Evolutionary conservation across 345 rosid genomes (phyloP).

Genomic region (Eucalyptus decipiens): DNA sequence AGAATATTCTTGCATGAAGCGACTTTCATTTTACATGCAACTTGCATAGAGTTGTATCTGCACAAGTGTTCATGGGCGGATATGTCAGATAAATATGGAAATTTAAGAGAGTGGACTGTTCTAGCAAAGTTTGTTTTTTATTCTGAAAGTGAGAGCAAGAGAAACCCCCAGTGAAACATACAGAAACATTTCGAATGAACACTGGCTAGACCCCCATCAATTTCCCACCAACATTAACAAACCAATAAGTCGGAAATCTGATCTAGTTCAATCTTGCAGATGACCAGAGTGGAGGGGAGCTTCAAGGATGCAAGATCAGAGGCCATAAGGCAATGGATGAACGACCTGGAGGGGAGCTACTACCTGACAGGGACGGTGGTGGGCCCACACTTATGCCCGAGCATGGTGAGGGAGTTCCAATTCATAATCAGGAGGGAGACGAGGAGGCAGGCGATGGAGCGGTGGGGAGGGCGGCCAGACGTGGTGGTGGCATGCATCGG

Average conservation of each 20-base stretch:
- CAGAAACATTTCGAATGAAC: not conserved
- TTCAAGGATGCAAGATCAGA: conserved; percentile 70
- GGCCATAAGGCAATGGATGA: conserved; percentile 60
- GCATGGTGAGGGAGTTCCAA: conserved; percentile 73
- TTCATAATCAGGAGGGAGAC: conserved; percentile 76
- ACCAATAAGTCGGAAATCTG: not conserved
- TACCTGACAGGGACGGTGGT: conserved; percentile 49
- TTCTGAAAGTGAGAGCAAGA: not conserved
- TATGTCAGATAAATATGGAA: too few relatives aligned
- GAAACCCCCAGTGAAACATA: not conserved
- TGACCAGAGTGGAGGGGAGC: conserved; percentile 37
- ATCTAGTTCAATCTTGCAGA: conserved; percentile 11
- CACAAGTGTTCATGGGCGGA: too few relatives aligned
- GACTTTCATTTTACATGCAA: not conserved
- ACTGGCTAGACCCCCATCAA: not conserved
- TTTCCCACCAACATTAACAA: not conserved
- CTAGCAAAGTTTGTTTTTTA: not conserved
- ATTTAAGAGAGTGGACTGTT: not conserved
- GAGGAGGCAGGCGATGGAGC: conserved; percentile 59
- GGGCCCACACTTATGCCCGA: conserved; percentile 76
- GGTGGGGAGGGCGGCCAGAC: conserved; percentile 84
- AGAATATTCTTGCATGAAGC: not conserved
- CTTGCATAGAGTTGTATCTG: too few relatives aligned
- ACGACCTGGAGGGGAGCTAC: conserved; percentile 26
- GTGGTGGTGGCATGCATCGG: conserved; percentile 71